Conservation (phyloP, 2,329 filamentous ascomycete genomes). For the Pyrenochaeta sp. region DNA sequence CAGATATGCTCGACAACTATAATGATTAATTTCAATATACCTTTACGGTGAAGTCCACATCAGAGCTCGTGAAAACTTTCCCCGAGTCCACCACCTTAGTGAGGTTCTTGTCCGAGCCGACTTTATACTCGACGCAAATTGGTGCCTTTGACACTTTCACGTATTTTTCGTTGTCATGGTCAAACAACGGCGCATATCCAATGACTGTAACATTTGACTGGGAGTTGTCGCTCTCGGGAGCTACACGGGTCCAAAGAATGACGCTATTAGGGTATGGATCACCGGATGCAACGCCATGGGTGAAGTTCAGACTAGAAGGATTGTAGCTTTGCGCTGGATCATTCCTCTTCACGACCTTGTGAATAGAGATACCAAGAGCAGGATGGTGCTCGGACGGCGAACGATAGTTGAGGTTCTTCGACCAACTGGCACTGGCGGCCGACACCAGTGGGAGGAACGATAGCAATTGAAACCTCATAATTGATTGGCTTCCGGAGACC, state of each 20-base stretch:
- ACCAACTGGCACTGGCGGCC: constrained; percentile 34
- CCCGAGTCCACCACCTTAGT: constrained; percentile 61
- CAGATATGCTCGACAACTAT: constrained; percentile 4
- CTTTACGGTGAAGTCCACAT: constrained; percentile 79
- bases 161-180: constrained; percentile 62
- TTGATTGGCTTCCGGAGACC: constrained; percentile 8
- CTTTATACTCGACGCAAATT: constrained; percentile 72
- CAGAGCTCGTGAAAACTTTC: constrained; percentile 71
- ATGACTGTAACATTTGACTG: constrained; percentile 60
- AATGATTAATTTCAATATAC: constrained; percentile 42
- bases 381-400: constrained; percentile 71
- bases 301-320: constrained; percentile 38
- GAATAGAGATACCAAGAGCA: constrained; percentile 69
- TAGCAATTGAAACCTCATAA: constrained; percentile 39
- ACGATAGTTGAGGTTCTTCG: constrained; percentile 69
- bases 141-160: constrained; percentile 64
- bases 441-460: constrained; percentile 23
- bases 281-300: constrained; percentile 57
- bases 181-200: constrained; percentile 62
- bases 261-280: constrained; percentile 54
- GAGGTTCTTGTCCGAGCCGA: constrained; percentile 60
- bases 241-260: constrained; percentile 44
- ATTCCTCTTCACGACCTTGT: constrained; percentile 65
- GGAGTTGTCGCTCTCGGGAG: constrained; percentile 51
- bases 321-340: constrained; percentile 31